A percentile compares a stretch with the other conserved stretches of the same genome.
These are phyloP conservation scores for Phytophthora palmivora DNA, from an alignment of 352 stramenopile species.

Conservation along the genomic window DNA sequence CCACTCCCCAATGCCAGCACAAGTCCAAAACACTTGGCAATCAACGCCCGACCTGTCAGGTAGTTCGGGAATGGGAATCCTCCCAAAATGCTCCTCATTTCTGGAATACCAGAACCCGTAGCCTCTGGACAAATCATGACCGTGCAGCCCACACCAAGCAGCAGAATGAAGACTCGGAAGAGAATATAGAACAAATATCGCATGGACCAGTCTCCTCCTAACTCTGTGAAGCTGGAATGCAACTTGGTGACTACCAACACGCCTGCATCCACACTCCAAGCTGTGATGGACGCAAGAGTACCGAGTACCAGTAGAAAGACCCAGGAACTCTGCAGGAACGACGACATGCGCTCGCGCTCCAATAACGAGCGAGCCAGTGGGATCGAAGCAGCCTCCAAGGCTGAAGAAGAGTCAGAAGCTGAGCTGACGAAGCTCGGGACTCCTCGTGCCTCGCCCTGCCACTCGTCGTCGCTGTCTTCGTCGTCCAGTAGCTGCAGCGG, in stretches of 20 bases:
- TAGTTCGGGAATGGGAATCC: constrained; percentile 78
- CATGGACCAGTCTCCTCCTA: constrained; percentile 58
- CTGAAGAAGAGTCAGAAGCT: constrained; percentile 8
- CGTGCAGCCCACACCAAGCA: constrained; percentile 67
- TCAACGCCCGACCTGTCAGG: constrained; percentile 58
- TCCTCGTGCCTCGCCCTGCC: constrained; percentile 28
- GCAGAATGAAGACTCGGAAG: constrained; percentile 65
- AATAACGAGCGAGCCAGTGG: constrained; percentile 41
- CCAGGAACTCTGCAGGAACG: constrained; percentile 78
- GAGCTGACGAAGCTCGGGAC: constrained; percentile 7
- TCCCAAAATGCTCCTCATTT: constrained; percentile 82
- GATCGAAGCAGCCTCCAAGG: constrained; percentile 32
- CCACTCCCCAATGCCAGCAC: constrained; percentile 71
- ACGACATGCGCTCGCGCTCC: constrained; percentile 65
- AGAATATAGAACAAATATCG: constrained; percentile 68
- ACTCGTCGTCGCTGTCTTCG: constrained; percentile 37
- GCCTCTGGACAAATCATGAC: constrained; percentile 69
- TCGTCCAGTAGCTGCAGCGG: constrained; percentile 41
- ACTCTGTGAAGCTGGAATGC: constrained; percentile 47
- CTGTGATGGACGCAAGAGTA: constrained; percentile 56
- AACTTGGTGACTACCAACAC: constrained; percentile 54
- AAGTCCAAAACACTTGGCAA: constrained; percentile 75
- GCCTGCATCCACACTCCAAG: constrained; percentile 71
- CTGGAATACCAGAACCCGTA: constrained; percentile 75
- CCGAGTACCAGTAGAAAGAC: constrained; percentile 75